These are phyloP conservation scores for Takashimella koratensis DNA, from an alignment of 1,284 basidiomycete genomes.

Conservation along the genomic window DNA sequence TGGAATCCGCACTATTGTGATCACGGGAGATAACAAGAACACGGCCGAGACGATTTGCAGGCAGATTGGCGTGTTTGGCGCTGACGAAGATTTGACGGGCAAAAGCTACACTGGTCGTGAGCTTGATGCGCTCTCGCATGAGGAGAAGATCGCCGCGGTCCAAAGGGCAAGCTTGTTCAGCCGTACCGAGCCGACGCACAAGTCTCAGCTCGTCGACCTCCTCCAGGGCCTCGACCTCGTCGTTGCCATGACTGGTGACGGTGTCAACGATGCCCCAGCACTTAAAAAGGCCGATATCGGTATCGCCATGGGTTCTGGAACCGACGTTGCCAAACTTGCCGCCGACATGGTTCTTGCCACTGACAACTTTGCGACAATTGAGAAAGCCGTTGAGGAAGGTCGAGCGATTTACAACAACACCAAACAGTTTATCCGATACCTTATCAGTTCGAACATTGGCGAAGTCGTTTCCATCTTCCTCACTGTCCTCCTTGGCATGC, in stretches of 20 bases:
- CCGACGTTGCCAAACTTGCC: constrained; percentile 96
- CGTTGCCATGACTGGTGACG: constrained; percentile 97
- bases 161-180: constrained; percentile 84
- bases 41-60: constrained; percentile 97
- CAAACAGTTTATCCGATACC: constrained; percentile 71
- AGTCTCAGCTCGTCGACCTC: constrained; percentile 90
- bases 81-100: constrained; percentile 74
- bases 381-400: constrained; percentile 93
- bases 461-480: constrained; percentile 98
- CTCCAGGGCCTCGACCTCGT: constrained; percentile 89
- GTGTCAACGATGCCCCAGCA: constrained; percentile 95
- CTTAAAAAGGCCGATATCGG: constrained; percentile 97
- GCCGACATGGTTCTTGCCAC: constrained; percentile 89
- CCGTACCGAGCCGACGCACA: constrained; percentile 92
- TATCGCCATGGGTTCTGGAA: constrained; percentile 98
- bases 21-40: constrained; percentile 97
- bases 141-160: constrained; percentile 80
- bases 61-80: constrained; percentile 87
- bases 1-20: constrained; percentile 93
- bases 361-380: constrained; percentile 72
- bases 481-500: constrained; percentile 95
- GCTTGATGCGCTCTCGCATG: constrained; percentile 72
- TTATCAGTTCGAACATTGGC: constrained; percentile 92
- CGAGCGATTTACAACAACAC: constrained; percentile 98
- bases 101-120: constrained; percentile 95